Evolutionary conservation across 2,329 filamentous ascomycete genomes (phyloP).

Genomic region (Samsoniella hepiali): DNA sequence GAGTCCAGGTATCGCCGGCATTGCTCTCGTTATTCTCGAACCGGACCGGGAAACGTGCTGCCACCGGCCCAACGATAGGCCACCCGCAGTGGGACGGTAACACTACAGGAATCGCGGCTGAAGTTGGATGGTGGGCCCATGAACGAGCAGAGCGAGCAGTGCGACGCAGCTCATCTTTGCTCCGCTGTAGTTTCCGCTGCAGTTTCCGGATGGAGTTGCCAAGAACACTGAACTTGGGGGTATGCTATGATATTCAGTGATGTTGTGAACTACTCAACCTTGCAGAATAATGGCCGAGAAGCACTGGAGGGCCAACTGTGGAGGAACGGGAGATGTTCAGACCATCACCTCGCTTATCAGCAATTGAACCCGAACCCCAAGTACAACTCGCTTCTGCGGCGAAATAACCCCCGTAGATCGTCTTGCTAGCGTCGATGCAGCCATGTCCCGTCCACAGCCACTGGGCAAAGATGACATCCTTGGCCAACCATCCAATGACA

Average conservation of each 20-base stretch:
- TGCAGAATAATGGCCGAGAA: no score
- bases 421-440: slow-evolving; percentile 13
- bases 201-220: neutral
- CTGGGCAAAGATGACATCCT: neutral
- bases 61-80: slow-evolving; percentile 6
- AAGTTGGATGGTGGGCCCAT: slow-evolving; percentile 1
- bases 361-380: neutral
- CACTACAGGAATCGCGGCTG: slow-evolving; percentile 8
- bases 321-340: neutral
- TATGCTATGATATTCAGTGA: neutral
- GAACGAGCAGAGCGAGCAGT: slow-evolving; percentile 14
- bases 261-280: no score
- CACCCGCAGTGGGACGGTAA: neutral
- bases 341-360: neutral
- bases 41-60: slow-evolving; percentile 6
- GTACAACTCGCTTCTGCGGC: neutral
- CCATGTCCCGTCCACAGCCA: neutral
- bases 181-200: neutral
- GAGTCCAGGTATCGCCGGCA: slow-evolving; percentile 5
- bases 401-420: neutral
- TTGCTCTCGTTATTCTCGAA: neutral
- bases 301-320: neutral
- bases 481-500: neutral
- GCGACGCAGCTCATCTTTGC: neutral
- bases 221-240: neutral